Evolutionary conservation across 2,329 filamentous ascomycete species (phyloP).

Genomic region (Cyclaneusma minus): DNA sequence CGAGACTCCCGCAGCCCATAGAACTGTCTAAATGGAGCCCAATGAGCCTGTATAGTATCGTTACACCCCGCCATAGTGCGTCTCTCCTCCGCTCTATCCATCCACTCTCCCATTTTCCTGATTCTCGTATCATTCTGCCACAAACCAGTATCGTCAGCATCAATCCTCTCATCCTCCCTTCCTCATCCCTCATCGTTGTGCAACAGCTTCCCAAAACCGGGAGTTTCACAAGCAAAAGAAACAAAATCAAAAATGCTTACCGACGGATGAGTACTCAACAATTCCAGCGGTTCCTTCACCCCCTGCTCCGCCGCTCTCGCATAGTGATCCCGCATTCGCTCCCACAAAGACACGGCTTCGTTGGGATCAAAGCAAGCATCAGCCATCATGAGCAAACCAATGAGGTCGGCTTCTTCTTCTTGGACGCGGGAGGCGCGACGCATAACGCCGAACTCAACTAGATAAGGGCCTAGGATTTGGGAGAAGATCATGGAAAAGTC

Average conservation of each 20-base stretch:
- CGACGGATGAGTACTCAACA: conserved; percentile 63
- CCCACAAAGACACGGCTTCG: conserved; percentile 51
- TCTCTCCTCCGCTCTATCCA: no score
- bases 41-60: no score
- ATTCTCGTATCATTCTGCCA: no score
- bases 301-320: conserved; percentile 32
- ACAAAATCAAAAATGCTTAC: conserved; percentile 24
- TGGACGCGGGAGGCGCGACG: conserved; percentile 55
- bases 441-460: conserved; percentile 50
- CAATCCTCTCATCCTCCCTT: no score
- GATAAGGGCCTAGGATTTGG: no score
- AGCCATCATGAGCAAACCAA: conserved; percentile 71
- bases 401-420: conserved; percentile 67
- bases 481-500: conserved; percentile 36
- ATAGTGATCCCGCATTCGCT: no score
- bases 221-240: not conserved
- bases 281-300: conserved; percentile 43
- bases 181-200: conserved; percentile 1
- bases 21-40: no score
- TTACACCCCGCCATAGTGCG: no score
- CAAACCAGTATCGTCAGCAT: no score
- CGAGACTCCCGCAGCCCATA: no score
- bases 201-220: not conserved
- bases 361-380: conserved; percentile 62
- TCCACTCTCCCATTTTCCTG: no score